phyloP scores from a whole-genome alignment of 1,284 basidiomycete species.

The Takashimella tepidaria region DNA sequence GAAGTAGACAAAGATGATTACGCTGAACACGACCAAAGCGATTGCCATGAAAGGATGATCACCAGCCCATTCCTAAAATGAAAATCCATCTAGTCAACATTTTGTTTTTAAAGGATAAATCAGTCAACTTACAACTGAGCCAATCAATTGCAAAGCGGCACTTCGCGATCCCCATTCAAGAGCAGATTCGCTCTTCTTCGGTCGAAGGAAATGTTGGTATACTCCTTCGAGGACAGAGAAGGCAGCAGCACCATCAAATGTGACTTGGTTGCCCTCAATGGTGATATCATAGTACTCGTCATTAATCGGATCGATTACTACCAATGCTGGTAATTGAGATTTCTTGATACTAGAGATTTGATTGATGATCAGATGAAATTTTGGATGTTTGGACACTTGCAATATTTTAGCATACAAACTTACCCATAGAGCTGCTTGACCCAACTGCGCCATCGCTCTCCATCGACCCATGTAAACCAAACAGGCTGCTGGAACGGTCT shows the following conservation, averaged over 20 bases:
- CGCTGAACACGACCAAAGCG: slow-evolving; percentile 27
- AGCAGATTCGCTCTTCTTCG: slow-evolving; percentile 50
- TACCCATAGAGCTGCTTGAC: slow-evolving; percentile 77
- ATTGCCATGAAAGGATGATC: slow-evolving; percentile 42
- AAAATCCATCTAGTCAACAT: slow-evolving; percentile 14
- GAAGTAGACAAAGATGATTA: slow-evolving; percentile 32
- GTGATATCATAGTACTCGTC: slow-evolving; percentile 51
- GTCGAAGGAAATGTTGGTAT: slow-evolving; percentile 54
- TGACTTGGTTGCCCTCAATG: slow-evolving; percentile 64
- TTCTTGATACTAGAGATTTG: not conserved
- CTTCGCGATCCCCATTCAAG: slow-evolving; percentile 41
- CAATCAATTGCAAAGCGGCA: slow-evolving; percentile 28
- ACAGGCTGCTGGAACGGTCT: slow-evolving; percentile 55
- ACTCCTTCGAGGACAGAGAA: slow-evolving; percentile 68
- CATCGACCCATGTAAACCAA: slow-evolving; percentile 81
- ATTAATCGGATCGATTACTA: slow-evolving; percentile 66
- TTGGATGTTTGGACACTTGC: no score
- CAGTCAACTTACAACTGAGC: slow-evolving; percentile 1
- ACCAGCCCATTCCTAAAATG: slow-evolving; percentile 24
- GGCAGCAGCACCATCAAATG: slow-evolving; percentile 56
- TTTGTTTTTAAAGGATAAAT: no score
- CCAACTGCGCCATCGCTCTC: slow-evolving; percentile 72
- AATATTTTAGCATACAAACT: slow-evolving; percentile 4
- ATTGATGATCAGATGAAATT: slow-evolving; percentile 43
- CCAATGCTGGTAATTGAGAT: slow-evolving; percentile 54